These are phyloP conservation scores for Wickerhamiella sorbophila DNA, from an alignment of 805 yeast species.

Conservation along the genomic window DNA sequence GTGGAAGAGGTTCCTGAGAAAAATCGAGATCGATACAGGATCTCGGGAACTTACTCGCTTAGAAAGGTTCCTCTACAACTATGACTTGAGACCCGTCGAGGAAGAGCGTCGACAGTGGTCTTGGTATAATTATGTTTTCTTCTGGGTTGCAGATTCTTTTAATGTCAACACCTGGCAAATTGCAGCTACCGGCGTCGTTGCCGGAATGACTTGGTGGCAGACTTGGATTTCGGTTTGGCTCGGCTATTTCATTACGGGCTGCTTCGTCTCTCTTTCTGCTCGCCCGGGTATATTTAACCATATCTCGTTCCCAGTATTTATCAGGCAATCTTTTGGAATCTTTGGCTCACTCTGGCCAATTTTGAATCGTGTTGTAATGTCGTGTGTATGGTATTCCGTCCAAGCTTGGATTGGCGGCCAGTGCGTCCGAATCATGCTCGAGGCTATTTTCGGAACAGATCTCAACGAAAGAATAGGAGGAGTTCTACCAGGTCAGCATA, in stretches of 20 bases:
- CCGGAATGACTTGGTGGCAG: constrained; percentile 82
- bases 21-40: background rate
- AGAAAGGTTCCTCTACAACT: constrained; percentile 56
- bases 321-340: constrained; percentile 72
- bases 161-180: constrained; percentile 86
- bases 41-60: constrained; percentile 31
- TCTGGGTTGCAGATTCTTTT: constrained; percentile 84
- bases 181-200: constrained; percentile 69
- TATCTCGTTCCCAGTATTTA: constrained; percentile 69
- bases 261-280: constrained; percentile 56
- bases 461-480: constrained; percentile 26
- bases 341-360: constrained; percentile 85
- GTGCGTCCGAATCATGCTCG: constrained; percentile 63
- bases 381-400: constrained; percentile 76
- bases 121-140: constrained; percentile 65
- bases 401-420: constrained; percentile 78
- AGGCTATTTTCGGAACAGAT: constrained; percentile 41
- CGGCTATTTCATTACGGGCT: constrained; percentile 59
- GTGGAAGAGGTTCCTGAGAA: background rate
- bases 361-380: constrained; percentile 75
- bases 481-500: background rate
- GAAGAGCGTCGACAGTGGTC: constrained; percentile 64
- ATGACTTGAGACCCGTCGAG: constrained; percentile 41
- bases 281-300: constrained; percentile 73
- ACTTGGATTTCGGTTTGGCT: constrained; percentile 82